Evolutionary conservation across 768 basidiomycete species (phyloP).

Genomic region (Boletus pseudopeckii): DNA sequence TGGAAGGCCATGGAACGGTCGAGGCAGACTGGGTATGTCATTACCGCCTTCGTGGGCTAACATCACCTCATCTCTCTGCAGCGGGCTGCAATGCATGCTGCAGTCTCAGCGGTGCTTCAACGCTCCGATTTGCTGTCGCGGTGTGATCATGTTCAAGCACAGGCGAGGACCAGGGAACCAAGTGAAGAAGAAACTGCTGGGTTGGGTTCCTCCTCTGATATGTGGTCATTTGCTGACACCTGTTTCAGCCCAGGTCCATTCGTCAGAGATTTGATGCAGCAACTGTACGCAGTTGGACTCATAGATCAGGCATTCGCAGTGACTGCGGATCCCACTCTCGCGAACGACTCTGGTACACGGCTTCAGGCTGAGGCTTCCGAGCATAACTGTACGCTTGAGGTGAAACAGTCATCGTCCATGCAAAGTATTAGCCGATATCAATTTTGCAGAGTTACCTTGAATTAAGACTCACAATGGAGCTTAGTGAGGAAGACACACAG

Average conservation of each 20-base stretch:
- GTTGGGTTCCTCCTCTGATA: slow-evolving; percentile 9
- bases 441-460: slow-evolving; percentile 44
- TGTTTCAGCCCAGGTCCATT: slow-evolving; percentile 23
- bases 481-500: slow-evolving; percentile 36
- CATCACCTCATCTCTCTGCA: slow-evolving; percentile 17
- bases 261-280: slow-evolving; percentile 40
- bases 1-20: slow-evolving; percentile 45
- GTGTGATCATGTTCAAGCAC: slow-evolving; percentile 48
- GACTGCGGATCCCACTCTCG: slow-evolving; percentile 49
- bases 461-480: slow-evolving; percentile 53
- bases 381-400: slow-evolving; percentile 55
- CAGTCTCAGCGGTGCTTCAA: slow-evolving; percentile 46
- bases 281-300: slow-evolving; percentile 50
- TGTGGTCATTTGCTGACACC: slow-evolving; percentile 8
- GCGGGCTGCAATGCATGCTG: slow-evolving; percentile 46
- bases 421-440: slow-evolving; percentile 2
- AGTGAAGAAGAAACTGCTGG: slow-evolving; percentile 21
- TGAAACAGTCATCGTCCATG: slow-evolving; percentile 23
- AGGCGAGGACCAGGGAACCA: slow-evolving; percentile 21
- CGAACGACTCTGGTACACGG: slow-evolving; percentile 46
- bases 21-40: slow-evolving; percentile 58
- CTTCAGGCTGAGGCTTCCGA: slow-evolving; percentile 61
- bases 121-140: slow-evolving; percentile 53
- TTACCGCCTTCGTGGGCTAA: neutral
- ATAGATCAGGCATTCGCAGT: slow-evolving; percentile 51